Base-by-base conservation (phyloP, 108 stramenopile genomes). In the Pseudonitzschia multiseries region DNA sequence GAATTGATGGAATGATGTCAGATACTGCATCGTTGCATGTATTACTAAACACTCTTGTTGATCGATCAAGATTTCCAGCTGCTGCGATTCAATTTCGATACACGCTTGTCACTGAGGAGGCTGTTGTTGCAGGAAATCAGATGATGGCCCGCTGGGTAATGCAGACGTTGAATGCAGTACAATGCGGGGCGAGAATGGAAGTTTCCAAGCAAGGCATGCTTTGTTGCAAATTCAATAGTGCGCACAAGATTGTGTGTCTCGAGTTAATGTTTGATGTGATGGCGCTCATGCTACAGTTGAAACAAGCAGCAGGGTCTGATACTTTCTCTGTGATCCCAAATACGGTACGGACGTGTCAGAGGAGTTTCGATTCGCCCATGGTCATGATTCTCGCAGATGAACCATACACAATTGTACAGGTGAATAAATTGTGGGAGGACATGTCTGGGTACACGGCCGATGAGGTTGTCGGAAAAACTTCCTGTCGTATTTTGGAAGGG, bases 251-350 rank as follows among this genome's bases (percentile, higher is more conserved):
- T 46, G 83, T 83, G 26, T 81, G 90, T 0, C 72, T 96, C 53
- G 94, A 96, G 66, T 79, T 98, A 31, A 93, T 97, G 83, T 98
- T 97, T 71, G 98, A 98, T 78, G 98, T 97, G 14, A 98, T 97
- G 98, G 90, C 96, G 36, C 95, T 97, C 77, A 98, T 98, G 96
- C 85, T 97, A 62, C 96, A 97, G 73, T 83, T 97, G n/a, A 97
- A 97, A 83, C 91, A 93, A 80, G 87, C 91, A 31, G 85, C 89
- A 69, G 94, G 94, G 28, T 84, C 85, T 31, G 85, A 92, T 18
- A 83, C 87, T 51, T 95, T 95, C 73, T 84, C 89, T 20, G 90
- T 92, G 21, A 81, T 95, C 52, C 94, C 94, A 13, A 95, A 92
- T 69, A 95, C 91, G 2, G 91, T 92, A 13, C 94, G 92, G 63